Evolutionary conservation across 2,329 filamentous ascomycete genomes (phyloP).

Genomic region (Pezizomycotina sp.): DNA sequence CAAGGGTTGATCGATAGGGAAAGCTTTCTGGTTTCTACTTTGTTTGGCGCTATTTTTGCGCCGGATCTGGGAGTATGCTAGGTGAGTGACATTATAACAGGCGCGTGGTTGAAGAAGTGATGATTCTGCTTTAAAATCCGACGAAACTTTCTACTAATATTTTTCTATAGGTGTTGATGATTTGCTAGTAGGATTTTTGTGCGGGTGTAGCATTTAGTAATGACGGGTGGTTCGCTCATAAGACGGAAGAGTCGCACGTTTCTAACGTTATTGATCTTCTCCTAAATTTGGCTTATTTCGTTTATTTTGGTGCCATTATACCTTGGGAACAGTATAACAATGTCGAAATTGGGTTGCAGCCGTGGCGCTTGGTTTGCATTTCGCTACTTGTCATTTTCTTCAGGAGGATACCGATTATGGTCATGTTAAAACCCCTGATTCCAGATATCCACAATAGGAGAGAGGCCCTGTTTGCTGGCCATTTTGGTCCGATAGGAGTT

Average conservation of each 20-base stretch:
- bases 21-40: slow-evolving; percentile 99
- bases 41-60: slow-evolving; percentile 85
- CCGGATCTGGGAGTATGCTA: slow-evolving; percentile 77
- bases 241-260: slow-evolving; percentile 95
- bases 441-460: slow-evolving; percentile 97
- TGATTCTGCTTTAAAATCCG: no score
- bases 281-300: slow-evolving; percentile 94
- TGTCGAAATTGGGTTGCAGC: slow-evolving; percentile 52
- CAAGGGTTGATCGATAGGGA: slow-evolving; percentile 81
- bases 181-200: slow-evolving; percentile 76
- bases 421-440: slow-evolving; percentile 77
- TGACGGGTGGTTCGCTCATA: slow-evolving; percentile 95
- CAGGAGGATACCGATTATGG: slow-evolving; percentile 88
- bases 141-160: slow-evolving; percentile 3
- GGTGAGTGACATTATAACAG: slow-evolving; percentile 27
- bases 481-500: slow-evolving; percentile 94
- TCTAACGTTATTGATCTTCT: slow-evolving; percentile 98
- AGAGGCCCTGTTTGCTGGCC: slow-evolving; percentile 87
- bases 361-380: slow-evolving; percentile 86
- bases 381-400: slow-evolving; percentile 90
- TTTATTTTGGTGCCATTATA: slow-evolving; percentile 93
- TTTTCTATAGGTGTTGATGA: slow-evolving; percentile 54
- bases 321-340: slow-evolving; percentile 87
- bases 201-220: slow-evolving; percentile 98
- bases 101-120: background rate